Percentiles rank a stretch among this genome's conserved stretches.
Conservation (phyloP, 805 yeast genomes). For the Metschnikowia borealis region DNA sequence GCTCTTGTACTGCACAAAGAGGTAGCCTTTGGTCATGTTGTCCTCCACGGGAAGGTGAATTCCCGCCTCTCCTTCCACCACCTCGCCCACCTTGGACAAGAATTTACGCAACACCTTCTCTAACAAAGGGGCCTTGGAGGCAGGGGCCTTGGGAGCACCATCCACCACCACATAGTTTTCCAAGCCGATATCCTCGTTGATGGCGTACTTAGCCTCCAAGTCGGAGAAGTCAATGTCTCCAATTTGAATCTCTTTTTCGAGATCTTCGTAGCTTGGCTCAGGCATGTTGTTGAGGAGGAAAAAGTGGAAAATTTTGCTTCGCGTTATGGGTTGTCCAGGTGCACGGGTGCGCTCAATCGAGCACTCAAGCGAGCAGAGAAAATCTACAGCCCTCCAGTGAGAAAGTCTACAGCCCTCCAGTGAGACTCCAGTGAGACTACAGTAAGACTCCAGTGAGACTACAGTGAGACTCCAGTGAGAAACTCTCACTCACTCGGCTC, state of each 20-base stretch:
- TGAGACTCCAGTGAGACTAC: no score
- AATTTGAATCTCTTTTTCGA: slow-evolving; percentile 37
- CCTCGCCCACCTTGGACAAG: slow-evolving; percentile 72
- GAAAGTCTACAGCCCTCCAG: no score
- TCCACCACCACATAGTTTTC: slow-evolving; percentile 83
- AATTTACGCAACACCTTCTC: slow-evolving; percentile 81
- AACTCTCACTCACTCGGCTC: no score
- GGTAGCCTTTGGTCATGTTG: slow-evolving; percentile 80
- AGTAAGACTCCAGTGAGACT: no score
- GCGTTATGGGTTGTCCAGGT: slow-evolving; percentile 5
- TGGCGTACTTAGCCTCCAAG: slow-evolving; percentile 70
- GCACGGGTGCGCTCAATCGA: slow-evolving; percentile 4
- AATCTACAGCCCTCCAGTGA: no score
- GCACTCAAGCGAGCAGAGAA: no score
- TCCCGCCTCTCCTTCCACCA: slow-evolving; percentile 55
- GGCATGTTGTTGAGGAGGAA: slow-evolving; percentile 7
- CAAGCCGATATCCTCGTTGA: slow-evolving; percentile 53
- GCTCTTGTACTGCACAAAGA: slow-evolving; percentile 76
- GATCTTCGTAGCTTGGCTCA: slow-evolving; percentile 24
- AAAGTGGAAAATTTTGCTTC: slow-evolving; percentile 10
- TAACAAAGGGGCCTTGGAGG: slow-evolving; percentile 75
- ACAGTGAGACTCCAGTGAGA: no score
- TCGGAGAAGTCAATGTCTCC: slow-evolving; percentile 76
- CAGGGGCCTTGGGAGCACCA: slow-evolving; percentile 96
- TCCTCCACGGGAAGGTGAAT: slow-evolving; percentile 77